phyloP scores from a whole-genome alignment of 306 rosid genomes.

The Cyclanthera cordifolia region DNA sequence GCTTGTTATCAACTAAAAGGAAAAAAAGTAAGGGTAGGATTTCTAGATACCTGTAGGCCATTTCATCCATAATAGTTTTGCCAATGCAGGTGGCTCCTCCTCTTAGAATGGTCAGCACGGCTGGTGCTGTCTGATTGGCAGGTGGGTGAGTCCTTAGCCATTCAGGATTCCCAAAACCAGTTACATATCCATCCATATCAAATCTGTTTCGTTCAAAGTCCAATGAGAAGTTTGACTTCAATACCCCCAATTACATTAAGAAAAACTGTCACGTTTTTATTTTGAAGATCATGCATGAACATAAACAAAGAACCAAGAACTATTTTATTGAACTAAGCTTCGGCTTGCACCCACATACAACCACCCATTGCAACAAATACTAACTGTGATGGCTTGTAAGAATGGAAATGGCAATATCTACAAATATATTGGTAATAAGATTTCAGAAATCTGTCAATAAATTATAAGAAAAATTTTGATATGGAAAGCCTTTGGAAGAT shows the following conservation, averaged over 20 bases:
- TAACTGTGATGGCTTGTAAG: not conserved
- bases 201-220: slow-evolving; percentile 35
- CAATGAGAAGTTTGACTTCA: not conserved
- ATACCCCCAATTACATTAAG: not conserved
- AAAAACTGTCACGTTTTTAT: not conserved
- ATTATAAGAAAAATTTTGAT: not conserved
- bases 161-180: slow-evolving; percentile 85
- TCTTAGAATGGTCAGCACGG: slow-evolving; percentile 38
- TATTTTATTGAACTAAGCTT: not conserved
- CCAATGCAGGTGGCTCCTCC: slow-evolving; percentile 83
- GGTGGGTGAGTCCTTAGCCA: slow-evolving; percentile 81
- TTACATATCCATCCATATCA: slow-evolving; percentile 61
- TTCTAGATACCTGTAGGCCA: slow-evolving; percentile 65
- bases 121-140: slow-evolving; percentile 66
- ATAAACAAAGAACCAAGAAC: not conserved
- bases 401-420: not conserved
- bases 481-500: not conserved
- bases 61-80: slow-evolving; percentile 86
- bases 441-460: not conserved
- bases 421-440: not conserved
- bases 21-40: not conserved
- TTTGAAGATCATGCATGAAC: no score
- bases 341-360: not conserved
- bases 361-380: not conserved
- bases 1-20: not conserved